Conservation (phyloP, 768 basidiomycete species). For the Lentinula raphanica region DNA sequence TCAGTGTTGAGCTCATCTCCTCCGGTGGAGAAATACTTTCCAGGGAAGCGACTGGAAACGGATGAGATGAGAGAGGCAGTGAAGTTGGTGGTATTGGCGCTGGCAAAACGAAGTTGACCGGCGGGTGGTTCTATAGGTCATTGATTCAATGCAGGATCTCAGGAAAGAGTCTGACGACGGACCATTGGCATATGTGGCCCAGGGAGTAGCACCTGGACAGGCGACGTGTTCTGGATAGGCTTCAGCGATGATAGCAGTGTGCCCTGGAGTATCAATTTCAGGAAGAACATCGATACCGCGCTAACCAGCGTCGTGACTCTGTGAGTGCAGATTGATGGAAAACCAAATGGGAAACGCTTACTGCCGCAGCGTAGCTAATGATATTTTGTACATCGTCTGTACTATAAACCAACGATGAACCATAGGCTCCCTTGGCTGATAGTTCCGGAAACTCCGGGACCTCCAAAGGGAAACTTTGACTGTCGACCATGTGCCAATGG, state of each 20-base stretch:
- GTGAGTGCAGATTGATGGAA: background rate
- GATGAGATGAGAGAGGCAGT: slow-evolving; percentile 47
- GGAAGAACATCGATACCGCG: slow-evolving; percentile 69
- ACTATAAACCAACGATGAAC: slow-evolving; percentile 46
- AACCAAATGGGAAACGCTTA: slow-evolving; percentile 29
- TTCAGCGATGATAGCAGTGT: slow-evolving; percentile 59
- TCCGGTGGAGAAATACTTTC: slow-evolving; percentile 67
- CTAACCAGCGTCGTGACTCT: slow-evolving; percentile 21
- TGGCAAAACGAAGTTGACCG: slow-evolving; percentile 74
- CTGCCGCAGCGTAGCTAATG: slow-evolving; percentile 63
- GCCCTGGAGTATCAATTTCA: slow-evolving; percentile 53
- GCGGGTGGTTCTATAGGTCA: slow-evolving; percentile 60
- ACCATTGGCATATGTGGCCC: slow-evolving; percentile 50
- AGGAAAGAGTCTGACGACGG: background rate
- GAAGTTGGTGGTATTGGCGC: slow-evolving; percentile 55
- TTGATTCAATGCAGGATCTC: background rate
- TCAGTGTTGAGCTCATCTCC: slow-evolving; percentile 75
- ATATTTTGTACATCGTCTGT: slow-evolving; percentile 52
- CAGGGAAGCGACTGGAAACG: slow-evolving; percentile 49
- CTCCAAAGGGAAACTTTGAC: slow-evolving; percentile 74
- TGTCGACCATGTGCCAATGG: slow-evolving; percentile 85
- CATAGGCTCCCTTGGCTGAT: slow-evolving; percentile 64
- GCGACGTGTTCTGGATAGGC: slow-evolving; percentile 74
- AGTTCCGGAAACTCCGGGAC: slow-evolving; percentile 59
- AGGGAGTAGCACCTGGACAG: slow-evolving; percentile 53